Base-by-base conservation (phyloP, 2,329 filamentous ascomycete species). In the Trichophyton equinum region DNA sequence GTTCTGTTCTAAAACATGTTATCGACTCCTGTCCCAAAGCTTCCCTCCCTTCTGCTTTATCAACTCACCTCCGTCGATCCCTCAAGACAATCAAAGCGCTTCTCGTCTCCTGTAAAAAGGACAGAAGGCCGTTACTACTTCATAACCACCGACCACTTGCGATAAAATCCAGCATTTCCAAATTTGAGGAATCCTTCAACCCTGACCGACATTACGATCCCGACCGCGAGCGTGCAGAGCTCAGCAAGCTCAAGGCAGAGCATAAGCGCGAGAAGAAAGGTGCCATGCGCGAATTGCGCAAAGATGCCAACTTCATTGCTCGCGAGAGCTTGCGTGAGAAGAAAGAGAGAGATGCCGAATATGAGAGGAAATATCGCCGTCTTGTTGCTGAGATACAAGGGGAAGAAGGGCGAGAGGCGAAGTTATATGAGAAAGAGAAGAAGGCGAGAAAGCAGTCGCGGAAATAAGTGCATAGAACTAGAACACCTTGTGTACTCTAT, bases 191-290 rank as follows among this genome's bases (percentile, higher is more conserved):
- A 72, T 82, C 83, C 62, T 99, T 91, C 82, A 94, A 95, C 73
- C 94, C 94, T 2, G 85, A 88, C 77, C 92, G 91, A 77, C 94
- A 97, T 81, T 97, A 99, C 82, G 95, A 99, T 71, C 91, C 91
- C 0, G 88, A 99, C 75, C 86, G 86, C 67, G 91, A 96, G 75
- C 88, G 94, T 38, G 86, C 89, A 22, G 91, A 96, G 70, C 76
- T 88, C 64, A 85, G 85, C 70, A 94, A 91, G 74, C 82, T 99
- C 70, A 86, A 85, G 77, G 86, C 86, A 64, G 92, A 97, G 78
- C 89, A 91, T 82, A 96, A 95, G 84, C 85, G 88, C 71, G 94
- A 99, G 81, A 83, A 85, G 74, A 99, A 99, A 83, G 92, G 91
- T 1, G 92, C 91, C 5, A 82, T 99, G 79, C 84, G 94, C 67